phyloP scores from a whole-genome alignment of 352 stramenopile genomes.

The Phytophthora vignae region DNA sequence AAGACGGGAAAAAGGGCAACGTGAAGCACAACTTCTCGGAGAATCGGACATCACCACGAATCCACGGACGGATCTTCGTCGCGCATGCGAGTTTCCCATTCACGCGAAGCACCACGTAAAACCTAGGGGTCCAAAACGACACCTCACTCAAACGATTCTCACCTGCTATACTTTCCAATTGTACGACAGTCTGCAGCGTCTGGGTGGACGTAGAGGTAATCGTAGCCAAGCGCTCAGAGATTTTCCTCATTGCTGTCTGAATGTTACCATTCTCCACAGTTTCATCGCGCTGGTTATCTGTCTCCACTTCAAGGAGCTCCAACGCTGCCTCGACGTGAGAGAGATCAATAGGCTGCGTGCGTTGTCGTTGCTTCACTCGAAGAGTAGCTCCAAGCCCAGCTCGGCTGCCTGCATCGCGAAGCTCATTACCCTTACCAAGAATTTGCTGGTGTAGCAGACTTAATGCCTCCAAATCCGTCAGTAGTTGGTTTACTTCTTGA shows the following conservation, averaged over 20 bases:
- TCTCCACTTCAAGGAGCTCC: slow-evolving; percentile 37
- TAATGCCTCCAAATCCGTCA: slow-evolving; percentile 53
- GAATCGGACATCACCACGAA: slow-evolving; percentile 52
- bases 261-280: background rate
- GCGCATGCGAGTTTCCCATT: slow-evolving; percentile 52
- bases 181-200: slow-evolving; percentile 27
- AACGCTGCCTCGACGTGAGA: slow-evolving; percentile 48
- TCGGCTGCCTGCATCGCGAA: slow-evolving; percentile 43
- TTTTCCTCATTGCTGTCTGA: slow-evolving; percentile 6
- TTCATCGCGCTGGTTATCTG: slow-evolving; percentile 22
- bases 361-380: slow-evolving; percentile 28
- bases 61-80: slow-evolving; percentile 36
- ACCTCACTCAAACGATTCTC: slow-evolving; percentile 3
- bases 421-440: slow-evolving; percentile 54
- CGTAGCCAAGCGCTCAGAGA: slow-evolving; percentile 29
- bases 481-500: slow-evolving; percentile 45
- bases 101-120: slow-evolving; percentile 53
- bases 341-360: slow-evolving; percentile 46
- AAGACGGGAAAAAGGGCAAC: slow-evolving; percentile 58
- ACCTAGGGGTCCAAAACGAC: slow-evolving; percentile 33
- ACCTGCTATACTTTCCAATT: slow-evolving; percentile 13
- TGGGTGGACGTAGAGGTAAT: slow-evolving; percentile 18
- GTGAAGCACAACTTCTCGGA: slow-evolving; percentile 56
- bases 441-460: slow-evolving; percentile 70
- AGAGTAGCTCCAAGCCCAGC: slow-evolving; percentile 8